A percentile compares a stretch with the other conserved stretches of the same genome.
Conservation (phyloP, 1,284 basidiomycete species). For the Marasmius sp. region DNA sequence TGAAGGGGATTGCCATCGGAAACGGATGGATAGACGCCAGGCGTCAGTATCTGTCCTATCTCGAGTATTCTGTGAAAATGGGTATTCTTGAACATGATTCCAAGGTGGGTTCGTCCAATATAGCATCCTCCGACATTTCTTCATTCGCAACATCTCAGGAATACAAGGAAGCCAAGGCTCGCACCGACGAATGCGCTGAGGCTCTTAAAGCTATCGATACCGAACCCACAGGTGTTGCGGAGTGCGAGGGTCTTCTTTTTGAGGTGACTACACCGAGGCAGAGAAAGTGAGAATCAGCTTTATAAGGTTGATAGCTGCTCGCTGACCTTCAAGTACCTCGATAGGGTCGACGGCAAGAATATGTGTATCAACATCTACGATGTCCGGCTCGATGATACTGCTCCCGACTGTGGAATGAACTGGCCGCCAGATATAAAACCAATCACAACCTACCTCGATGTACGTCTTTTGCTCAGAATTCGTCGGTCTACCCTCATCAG, state of each 20-base stretch:
- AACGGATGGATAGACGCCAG: conserved; percentile 97
- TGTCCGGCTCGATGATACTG: conserved; percentile 81
- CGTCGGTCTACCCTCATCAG: background rate
- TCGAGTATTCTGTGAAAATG: conserved; percentile 84
- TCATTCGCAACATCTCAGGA: conserved; percentile 33
- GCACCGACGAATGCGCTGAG: conserved; percentile 64
- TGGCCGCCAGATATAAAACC: conserved; percentile 92
- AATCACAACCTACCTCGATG: conserved; percentile 79
- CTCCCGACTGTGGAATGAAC: conserved; percentile 95
- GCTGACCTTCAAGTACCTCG: background rate
- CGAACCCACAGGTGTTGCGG: conserved; percentile 63
- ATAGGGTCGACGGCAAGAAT: conserved; percentile 66
- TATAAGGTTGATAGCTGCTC: background rate
- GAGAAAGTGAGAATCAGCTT: conserved; percentile 54
- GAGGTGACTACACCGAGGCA: conserved; percentile 61
- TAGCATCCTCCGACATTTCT: conserved; percentile 1
- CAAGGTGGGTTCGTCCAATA: conserved; percentile 44
- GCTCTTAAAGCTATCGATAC: conserved; percentile 47
- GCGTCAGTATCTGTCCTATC: conserved; percentile 87
- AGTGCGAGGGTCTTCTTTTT: conserved; percentile 70
- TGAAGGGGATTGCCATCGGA: conserved; percentile 89
- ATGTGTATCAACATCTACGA: conserved; percentile 97
- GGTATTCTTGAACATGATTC: conserved; percentile 77
- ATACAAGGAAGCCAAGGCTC: conserved; percentile 64
- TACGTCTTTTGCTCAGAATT: conserved; percentile 37